Percentiles rank a stretch among this genome's conserved stretches.
Evolutionary conservation across 805 yeast species (phyloP).

Genomic region (Metschnikowia kunwiensis): DNA sequence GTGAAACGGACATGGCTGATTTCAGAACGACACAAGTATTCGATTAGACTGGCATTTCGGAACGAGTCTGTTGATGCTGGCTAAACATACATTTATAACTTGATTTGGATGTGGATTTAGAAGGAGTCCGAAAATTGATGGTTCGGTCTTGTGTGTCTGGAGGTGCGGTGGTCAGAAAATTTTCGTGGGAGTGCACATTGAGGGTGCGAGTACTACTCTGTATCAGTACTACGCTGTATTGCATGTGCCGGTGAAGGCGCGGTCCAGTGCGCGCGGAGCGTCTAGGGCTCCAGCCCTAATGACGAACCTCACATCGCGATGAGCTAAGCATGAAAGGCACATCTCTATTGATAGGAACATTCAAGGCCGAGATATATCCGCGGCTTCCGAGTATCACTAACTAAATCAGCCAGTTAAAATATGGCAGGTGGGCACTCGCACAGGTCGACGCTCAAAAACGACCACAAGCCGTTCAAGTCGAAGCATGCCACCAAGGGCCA

Average conservation of each 20-base stretch:
- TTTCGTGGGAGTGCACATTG: slow-evolving; percentile 14
- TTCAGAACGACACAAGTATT: background rate
- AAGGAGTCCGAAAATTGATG: slow-evolving; percentile 2
- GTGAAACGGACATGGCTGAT: background rate
- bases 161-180: slow-evolving; percentile 15
- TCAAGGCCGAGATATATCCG: too few species aligned
- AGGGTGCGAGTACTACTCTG: slow-evolving; percentile 3
- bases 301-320: slow-evolving; percentile 5
- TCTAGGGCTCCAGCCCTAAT: slow-evolving; percentile 14
- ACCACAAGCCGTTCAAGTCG: slow-evolving; percentile 87
- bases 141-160: slow-evolving; percentile 3
- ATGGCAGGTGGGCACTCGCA: slow-evolving; percentile 79
- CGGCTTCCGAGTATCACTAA: too few species aligned
- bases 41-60: background rate
- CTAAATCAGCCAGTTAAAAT: background rate
- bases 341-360: too few species aligned
- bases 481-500: slow-evolving; percentile 89
- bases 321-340: too few species aligned
- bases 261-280: background rate
- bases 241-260: background rate
- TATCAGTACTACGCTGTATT: background rate
- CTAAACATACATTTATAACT: slow-evolving; percentile 12
- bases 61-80: background rate
- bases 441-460: slow-evolving; percentile 76
- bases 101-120: slow-evolving; percentile 12